Evolutionary conservation across 305 asterid species (phyloP).

Genomic region (Solanum aculeatissimum): DNA sequence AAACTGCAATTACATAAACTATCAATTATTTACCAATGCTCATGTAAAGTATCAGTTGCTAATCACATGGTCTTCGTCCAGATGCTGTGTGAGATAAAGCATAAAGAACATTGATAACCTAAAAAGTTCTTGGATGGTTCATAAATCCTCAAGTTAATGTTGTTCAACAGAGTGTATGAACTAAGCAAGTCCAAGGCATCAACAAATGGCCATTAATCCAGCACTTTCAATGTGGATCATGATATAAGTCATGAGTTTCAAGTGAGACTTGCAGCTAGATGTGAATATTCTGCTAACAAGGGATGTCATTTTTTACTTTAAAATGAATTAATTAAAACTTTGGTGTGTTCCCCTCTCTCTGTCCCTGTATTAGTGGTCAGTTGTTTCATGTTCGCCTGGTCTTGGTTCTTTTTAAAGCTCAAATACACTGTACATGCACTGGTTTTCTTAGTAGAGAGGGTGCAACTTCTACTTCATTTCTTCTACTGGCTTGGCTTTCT

Average conservation of each 20-base stretch:
- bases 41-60: neutral
- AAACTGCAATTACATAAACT: neutral
- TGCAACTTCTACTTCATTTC: neutral
- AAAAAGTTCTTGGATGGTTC: neutral
- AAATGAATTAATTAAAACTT: neutral
- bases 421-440: rapidly evolving
- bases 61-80: neutral
- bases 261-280: neutral
- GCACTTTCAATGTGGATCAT: neutral
- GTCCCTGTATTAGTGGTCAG: neutral
- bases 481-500: neutral
- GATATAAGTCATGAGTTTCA: neutral
- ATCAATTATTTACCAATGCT: neutral
- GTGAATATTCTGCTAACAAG: neutral
- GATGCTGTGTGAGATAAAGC: neutral
- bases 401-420: neutral
- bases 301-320: neutral
- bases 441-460: neutral
- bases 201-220: neutral
- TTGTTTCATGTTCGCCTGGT: neutral
- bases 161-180: neutral
- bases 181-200: neutral
- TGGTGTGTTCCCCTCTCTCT: neutral
- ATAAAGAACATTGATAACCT: neutral
- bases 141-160: neutral